Evolutionary conservation across 2,329 filamentous ascomycete species (phyloP).

Genomic region (Chaetothyriales sp.): DNA sequence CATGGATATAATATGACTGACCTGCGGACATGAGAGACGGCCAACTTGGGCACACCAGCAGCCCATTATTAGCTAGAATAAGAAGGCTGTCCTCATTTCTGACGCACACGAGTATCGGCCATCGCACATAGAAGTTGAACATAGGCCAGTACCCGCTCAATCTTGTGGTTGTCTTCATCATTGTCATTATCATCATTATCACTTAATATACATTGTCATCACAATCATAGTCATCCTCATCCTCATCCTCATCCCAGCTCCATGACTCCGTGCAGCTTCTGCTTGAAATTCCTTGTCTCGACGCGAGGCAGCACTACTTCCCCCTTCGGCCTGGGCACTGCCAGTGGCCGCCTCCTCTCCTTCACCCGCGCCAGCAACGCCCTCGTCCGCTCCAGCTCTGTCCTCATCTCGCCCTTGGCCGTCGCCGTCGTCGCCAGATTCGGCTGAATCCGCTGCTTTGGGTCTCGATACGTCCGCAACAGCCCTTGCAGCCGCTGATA

Average conservation of each 20-base stretch:
- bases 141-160: background rate
- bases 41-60: background rate
- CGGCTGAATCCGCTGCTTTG: slow-evolving; percentile 37
- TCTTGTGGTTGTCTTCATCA: background rate
- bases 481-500: slow-evolving; percentile 32
- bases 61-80: background rate
- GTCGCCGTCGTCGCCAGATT: slow-evolving; percentile 39
- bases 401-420: slow-evolving; percentile 34
- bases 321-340: slow-evolving; percentile 19
- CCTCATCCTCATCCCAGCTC: slow-evolving; percentile 22
- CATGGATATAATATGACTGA: background rate
- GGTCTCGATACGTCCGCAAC: slow-evolving; percentile 35
- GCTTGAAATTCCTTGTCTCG: slow-evolving; percentile 6
- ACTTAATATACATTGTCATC: too few species aligned
- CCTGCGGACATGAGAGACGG: background rate
- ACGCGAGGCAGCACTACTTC: slow-evolving; percentile 6
- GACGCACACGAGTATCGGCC: too few species aligned
- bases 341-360: slow-evolving; percentile 18
- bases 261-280: slow-evolving; percentile 25
- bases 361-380: slow-evolving; percentile 31
- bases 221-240: too few species aligned
- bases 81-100: background rate
- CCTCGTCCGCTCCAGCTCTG: slow-evolving; percentile 36
- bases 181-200: background rate
- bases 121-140: too few species aligned